Evolutionary conservation across 495 filamentous ascomycete genomes (phyloP), one percentile per base, ranked within the genome.

Genomic region (Podospora australis): DNA sequence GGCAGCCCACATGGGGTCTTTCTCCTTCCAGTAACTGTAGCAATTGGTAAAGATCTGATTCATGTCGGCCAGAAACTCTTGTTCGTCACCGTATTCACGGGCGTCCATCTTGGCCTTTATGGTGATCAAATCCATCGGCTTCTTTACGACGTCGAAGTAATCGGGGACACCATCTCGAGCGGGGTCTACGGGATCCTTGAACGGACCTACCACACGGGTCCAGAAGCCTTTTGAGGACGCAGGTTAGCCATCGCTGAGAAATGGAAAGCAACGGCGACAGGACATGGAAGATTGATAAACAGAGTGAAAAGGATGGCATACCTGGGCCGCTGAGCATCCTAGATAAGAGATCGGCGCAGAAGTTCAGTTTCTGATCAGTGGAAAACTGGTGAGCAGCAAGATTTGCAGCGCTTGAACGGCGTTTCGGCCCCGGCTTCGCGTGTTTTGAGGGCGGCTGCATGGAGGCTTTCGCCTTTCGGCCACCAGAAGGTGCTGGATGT

Each of bases 131-230:
- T 74, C 72, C 72, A 76, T 76, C 13, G 72, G 72, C 28, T 50
- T 65, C 44, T 63, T 63, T 34, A 76, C 47, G 47, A 74, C 72
- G 1, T 68, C 59, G n/a, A 69, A 46, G 50, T 76, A 76, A 49
- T 74, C 69, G 9, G 70, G 70, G 16, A 74, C 70, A 7, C 64
- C 70, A 48, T 76, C 71, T 30, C 63, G 50, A 7, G 54, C 52
- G 3, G 71, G 71, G 42, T 66, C 59, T 6, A 76, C 72, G 21
- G 71, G 71, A 16, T 73, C 64, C 9, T 66, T 69, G 55, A 76
- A 78, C 7, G 71, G 71, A 0, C 73, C 71, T 6, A 79, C 74
- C 2, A 77, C 67, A 6, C 76, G 73, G n/a, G 76, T 79, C 76
- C 76, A 79, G 57, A 74, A 79, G 14, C 74, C 72, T 75, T 48